Conservation (phyloP, 306 rosid species). For the Castanospermum australe region DNA sequence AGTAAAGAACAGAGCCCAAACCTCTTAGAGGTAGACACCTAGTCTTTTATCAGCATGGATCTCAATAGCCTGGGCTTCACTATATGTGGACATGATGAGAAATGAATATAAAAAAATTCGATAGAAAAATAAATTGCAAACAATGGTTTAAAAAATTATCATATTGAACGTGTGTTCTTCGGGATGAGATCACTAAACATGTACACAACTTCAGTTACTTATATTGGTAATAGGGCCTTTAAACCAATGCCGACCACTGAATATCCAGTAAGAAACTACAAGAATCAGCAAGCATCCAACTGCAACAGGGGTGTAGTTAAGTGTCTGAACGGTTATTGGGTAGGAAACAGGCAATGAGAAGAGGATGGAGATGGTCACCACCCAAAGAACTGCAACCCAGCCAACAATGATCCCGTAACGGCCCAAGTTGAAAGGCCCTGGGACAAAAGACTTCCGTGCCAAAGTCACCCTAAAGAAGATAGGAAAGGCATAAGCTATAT, state of each 20-base stretch:
- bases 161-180: not conserved
- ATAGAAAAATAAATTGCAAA: not conserved
- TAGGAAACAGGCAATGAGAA: constrained; percentile 87
- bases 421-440: constrained; percentile 89
- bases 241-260: constrained; percentile 77
- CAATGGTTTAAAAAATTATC: not conserved
- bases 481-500: constrained; percentile 90
- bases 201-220: constrained; percentile 32
- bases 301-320: constrained; percentile 92
- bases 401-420: constrained; percentile 63
- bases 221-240: constrained; percentile 80
- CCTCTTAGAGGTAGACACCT: not conserved
- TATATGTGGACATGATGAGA: not conserved
- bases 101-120: not conserved
- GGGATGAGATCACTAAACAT: not conserved
- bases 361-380: constrained; percentile 66
- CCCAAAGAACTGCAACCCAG: constrained; percentile 93
- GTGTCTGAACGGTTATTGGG: constrained; percentile 68
- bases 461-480: constrained; percentile 86
- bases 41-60: not conserved
- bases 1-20: not conserved
- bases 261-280: constrained; percentile 64
- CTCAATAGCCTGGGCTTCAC: not conserved
- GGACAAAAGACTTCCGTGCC: constrained; percentile 62
- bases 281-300: constrained; percentile 77